These are phyloP conservation scores for Monosporascus ibericus DNA, from an alignment of 2,329 filamentous ascomycete species.

Conservation along the genomic window DNA sequence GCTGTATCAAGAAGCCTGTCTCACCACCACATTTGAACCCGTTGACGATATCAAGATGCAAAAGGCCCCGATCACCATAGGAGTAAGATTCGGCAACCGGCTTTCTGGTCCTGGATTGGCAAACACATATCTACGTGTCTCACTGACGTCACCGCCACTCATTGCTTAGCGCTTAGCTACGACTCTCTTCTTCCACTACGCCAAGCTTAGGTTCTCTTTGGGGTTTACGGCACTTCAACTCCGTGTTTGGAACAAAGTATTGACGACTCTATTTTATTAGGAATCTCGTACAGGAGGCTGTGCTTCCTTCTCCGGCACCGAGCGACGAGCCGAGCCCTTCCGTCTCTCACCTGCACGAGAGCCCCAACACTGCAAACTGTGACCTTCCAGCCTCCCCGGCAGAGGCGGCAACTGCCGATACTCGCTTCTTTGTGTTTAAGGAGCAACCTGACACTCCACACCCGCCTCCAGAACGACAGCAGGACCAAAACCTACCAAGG, in stretches of 20 bases:
- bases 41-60: too few species aligned
- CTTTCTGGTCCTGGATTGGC: too few species aligned
- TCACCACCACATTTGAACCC: too few species aligned
- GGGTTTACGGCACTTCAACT: not conserved
- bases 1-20: too few species aligned
- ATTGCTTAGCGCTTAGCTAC: too few species aligned
- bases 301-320: slow-evolving; percentile 56
- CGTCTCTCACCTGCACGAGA: slow-evolving; percentile 27
- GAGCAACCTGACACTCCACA: slow-evolving; percentile 4
- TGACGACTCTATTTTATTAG: slow-evolving; percentile 2
- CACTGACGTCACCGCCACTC: too few species aligned
- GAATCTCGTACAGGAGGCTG: slow-evolving; percentile 19
- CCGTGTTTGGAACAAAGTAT: not conserved
- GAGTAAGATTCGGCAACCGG: too few species aligned
- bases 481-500: slow-evolving; percentile 4
- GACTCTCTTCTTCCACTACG: not conserved
- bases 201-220: not conserved
- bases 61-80: too few species aligned
- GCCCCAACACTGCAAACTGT: slow-evolving; percentile 23
- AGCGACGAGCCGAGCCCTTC: slow-evolving; percentile 54
- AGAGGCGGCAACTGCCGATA: slow-evolving; percentile 14
- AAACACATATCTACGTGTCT: too few species aligned
- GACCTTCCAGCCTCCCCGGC: slow-evolving; percentile 22
- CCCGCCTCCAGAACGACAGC: slow-evolving; percentile 4
- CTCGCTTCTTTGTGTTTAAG: slow-evolving; percentile 17